A percentile compares a stretch with the other conserved stretches of the same genome.
phyloP scores from a whole-genome alignment of 2,329 filamentous ascomycete genomes.

The Fusarium ramigenum region DNA sequence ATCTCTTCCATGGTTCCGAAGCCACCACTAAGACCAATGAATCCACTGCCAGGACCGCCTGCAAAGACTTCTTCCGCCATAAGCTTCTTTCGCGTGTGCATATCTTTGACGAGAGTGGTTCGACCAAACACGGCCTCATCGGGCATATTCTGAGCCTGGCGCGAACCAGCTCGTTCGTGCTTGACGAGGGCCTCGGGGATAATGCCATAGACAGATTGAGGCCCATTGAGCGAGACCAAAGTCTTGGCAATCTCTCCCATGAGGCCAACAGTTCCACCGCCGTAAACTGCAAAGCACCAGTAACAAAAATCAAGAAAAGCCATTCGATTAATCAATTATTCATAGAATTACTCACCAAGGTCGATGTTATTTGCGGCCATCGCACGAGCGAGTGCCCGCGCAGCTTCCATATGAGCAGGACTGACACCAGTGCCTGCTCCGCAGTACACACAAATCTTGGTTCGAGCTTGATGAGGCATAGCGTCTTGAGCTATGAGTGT shows the following conservation, averaged over 20 bases:
- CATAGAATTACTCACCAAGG: constrained; percentile 61
- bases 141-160: constrained; percentile 64
- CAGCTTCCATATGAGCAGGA: constrained; percentile 79
- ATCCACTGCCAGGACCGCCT: constrained; percentile 88
- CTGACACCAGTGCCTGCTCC: constrained; percentile 79
- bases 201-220: constrained; percentile 86
- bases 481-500: constrained; percentile 25
- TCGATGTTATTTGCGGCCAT: constrained; percentile 81
- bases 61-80: constrained; percentile 90
- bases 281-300: constrained; percentile 80
- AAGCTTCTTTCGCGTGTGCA: constrained; percentile 94
- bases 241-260: constrained; percentile 95
- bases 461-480: constrained; percentile 45
- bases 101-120: constrained; percentile 90
- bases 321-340: no score
- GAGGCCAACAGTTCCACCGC: constrained; percentile 90
- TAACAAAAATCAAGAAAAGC: no score
- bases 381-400: constrained; percentile 74
- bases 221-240: constrained; percentile 83
- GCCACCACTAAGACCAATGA: constrained; percentile 87
- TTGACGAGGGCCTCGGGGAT: constrained; percentile 87
- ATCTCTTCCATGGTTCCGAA: constrained; percentile 97
- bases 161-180: constrained; percentile 74
- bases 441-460: constrained; percentile 94
- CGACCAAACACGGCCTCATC: constrained; percentile 75